These are phyloP conservation scores for Acanthamoeba lenticulata DNA, from an alignment of 208 protist species.

Conservation along the genomic window DNA sequence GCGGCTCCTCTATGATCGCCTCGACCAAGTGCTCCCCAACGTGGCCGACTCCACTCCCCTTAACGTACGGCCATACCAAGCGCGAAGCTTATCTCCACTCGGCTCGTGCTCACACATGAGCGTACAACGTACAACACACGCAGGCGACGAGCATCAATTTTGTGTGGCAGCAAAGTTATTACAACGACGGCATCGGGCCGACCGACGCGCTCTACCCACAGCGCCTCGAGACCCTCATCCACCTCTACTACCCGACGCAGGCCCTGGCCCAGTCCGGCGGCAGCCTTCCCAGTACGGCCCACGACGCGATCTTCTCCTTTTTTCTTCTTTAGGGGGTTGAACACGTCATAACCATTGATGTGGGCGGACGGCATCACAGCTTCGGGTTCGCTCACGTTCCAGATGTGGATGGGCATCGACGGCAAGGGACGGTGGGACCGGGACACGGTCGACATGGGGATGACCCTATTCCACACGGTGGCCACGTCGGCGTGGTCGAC, in stretches of 20 bases:
- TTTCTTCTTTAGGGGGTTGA: not conserved
- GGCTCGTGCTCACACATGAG: no score
- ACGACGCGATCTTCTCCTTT: not conserved
- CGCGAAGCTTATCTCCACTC: no score
- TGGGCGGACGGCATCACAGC: not conserved
- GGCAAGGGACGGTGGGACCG: conserved; percentile 8
- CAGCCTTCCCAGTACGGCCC: not conserved
- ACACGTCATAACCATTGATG: not conserved
- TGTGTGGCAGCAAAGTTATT: not conserved
- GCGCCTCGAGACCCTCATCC: not conserved
- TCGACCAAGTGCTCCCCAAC: not conserved
- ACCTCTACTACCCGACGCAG: not conserved
- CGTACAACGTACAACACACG: no score
- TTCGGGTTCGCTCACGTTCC: not conserved
- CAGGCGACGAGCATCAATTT: not conserved
- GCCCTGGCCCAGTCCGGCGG: not conserved
- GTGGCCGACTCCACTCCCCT: not conserved
- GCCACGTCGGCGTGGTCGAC: not conserved
- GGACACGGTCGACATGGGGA: not conserved
- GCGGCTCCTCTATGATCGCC: not conserved
- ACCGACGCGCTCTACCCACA: conserved; percentile 24
- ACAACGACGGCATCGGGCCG: not conserved
- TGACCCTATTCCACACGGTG: conserved; percentile 41
- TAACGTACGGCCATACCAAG: not conserved
- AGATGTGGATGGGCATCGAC: conserved; percentile 26